Percentiles rank a stretch among this genome's conserved stretches.
Conservation (phyloP, 352 stramenopile species). For the Pythium aquatile region DNA sequence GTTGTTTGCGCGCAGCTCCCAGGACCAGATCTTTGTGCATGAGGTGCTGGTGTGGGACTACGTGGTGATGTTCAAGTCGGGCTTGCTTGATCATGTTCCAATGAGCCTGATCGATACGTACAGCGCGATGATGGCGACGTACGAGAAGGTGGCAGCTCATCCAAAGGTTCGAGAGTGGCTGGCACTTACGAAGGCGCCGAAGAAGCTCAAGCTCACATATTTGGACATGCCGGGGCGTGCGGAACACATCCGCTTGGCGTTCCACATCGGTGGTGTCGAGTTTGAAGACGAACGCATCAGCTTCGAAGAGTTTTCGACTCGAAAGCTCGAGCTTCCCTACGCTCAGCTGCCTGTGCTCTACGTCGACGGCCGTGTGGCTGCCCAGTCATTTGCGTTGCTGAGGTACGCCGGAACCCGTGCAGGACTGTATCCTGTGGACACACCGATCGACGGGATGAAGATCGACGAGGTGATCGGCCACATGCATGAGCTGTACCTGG, state of each 20-base stretch:
- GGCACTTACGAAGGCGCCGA: neutral
- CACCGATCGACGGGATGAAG: neutral
- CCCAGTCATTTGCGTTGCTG: slow-evolving; percentile 32
- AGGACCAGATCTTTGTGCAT: slow-evolving; percentile 19
- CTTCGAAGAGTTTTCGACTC: slow-evolving; percentile 24
- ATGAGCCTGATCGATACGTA: slow-evolving; percentile 21
- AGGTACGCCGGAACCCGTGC: slow-evolving; percentile 34
- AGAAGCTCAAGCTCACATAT: slow-evolving; percentile 33
- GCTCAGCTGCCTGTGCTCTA: slow-evolving; percentile 32
- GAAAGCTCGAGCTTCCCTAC: slow-evolving; percentile 23
- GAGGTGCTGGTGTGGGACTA: slow-evolving; percentile 20
- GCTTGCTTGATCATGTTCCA: slow-evolving; percentile 25
- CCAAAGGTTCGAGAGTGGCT: slow-evolving; percentile 1
- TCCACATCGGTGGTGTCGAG: slow-evolving; percentile 27
- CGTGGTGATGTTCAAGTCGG: slow-evolving; percentile 5
- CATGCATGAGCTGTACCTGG: slow-evolving; percentile 28
- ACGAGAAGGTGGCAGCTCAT: neutral
- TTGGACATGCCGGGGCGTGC: slow-evolving; percentile 34
- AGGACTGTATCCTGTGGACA: slow-evolving; percentile 29
- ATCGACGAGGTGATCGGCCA: slow-evolving; percentile 24
- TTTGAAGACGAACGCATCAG: slow-evolving; percentile 36
- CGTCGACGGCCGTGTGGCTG: slow-evolving; percentile 27
- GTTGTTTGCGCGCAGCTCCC: neutral
- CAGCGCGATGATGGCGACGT: neutral
- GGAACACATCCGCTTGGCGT: slow-evolving; percentile 18